Evolutionary conservation across 352 stramenopile species (phyloP), one percentile per base, ranked within the genome.

Genomic region (Saprolegnia parasitica): DNA sequence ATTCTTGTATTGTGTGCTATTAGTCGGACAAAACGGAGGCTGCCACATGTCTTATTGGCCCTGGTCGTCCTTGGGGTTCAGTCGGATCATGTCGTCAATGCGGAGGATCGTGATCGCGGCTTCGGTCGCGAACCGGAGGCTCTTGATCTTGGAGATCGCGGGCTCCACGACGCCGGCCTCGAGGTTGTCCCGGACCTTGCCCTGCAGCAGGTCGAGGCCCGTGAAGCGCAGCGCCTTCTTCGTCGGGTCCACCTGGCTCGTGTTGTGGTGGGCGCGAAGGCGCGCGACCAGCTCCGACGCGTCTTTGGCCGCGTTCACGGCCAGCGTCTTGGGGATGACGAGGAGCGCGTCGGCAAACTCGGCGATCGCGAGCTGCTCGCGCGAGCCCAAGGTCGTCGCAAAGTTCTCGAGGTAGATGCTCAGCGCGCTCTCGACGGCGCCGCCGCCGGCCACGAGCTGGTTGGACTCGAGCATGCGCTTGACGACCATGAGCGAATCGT

Each of bases 401-500:
- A 98, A 99, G 76, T 98, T 96, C 80, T 99, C 93, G 45, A 99
- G 87, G 84, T 98, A 98, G 65, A 99, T 97, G 65, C 90, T 98
- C 49, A 99, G 78, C 35, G 96, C 97, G n/a, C 86, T 88, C 78
- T 99, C 98, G 23, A 99, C 98, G 5, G 96, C 96, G 65, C 98
- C 98, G 29, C 98, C 98, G 60, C 98, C 98, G 39, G 96, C 94
- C 50, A 99, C 97, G 0, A 99, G 79, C 54, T 98, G 97, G 78
- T 99, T 99, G 72, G 87, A 98, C 84, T 99, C 98, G n/a, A 99
- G 86, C 91, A 99, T 98, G 52, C 97, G 89, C 87, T 99, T 99
- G 21, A 99, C 94, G n/a, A 99, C 96, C 87, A 98, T 99, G 56
- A 99, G 86, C 47, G 95, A 93, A 81, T 99, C 98, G 77, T 99